These are phyloP conservation scores for Starmerella powellii DNA, from an alignment of 805 yeast genomes.

Conservation along the genomic window DNA sequence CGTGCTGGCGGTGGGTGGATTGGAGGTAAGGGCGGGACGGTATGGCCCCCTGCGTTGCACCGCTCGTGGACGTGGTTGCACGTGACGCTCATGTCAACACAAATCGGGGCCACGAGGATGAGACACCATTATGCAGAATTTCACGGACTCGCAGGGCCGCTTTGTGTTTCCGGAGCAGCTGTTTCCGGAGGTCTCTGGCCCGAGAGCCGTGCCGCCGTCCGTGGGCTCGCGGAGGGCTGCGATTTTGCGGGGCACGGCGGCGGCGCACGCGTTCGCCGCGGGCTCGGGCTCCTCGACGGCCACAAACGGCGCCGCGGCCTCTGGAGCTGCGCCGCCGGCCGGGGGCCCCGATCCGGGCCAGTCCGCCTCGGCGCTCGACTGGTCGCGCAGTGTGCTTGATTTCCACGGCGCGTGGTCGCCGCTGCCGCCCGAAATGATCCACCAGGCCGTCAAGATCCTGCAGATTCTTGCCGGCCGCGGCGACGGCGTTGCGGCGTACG, in stretches of 20 bases:
- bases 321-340: too few species aligned
- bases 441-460: slow-evolving; percentile 22
- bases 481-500: slow-evolving; percentile 21
- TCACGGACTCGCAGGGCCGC: slow-evolving; percentile 22
- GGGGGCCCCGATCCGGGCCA: too few species aligned
- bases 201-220: slow-evolving; percentile 10
- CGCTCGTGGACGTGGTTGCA: too few species aligned
- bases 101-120: background rate
- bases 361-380: slow-evolving; percentile 6
- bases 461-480: slow-evolving; percentile 17
- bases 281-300: too few species aligned
- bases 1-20: background rate
- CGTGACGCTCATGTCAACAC: too few species aligned
- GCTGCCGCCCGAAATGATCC: slow-evolving; percentile 17
- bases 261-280: background rate
- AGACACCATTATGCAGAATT: slow-evolving; percentile 12
- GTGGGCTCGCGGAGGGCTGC: slow-evolving; percentile 9
- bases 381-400: slow-evolving; percentile 27
- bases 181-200: slow-evolving; percentile 23
- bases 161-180: slow-evolving; percentile 27
- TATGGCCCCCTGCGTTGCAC: too few species aligned
- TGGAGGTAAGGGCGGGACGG: background rate
- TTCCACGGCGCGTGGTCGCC: slow-evolving; percentile 26
- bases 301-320: too few species aligned
- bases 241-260: slow-evolving; percentile 2